These are phyloP conservation scores for Cyberlindnera galapagoensis DNA, from an alignment of 805 yeast species.

Conservation along the genomic window DNA sequence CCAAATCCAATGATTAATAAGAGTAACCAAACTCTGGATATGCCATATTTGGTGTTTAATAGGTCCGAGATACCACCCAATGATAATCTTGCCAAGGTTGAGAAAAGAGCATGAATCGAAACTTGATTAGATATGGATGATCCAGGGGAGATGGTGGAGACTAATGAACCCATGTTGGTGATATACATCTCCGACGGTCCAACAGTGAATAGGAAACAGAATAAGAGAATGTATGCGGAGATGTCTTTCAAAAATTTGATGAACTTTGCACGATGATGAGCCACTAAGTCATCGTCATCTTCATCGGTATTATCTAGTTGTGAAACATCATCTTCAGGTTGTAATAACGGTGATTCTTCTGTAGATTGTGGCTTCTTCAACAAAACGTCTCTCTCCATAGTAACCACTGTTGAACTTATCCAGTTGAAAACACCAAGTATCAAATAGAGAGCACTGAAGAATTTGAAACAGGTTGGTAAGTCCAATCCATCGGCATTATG, in stretches of 20 bases:
- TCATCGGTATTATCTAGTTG: slow-evolving; percentile 13
- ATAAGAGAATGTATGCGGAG: slow-evolving; percentile 56
- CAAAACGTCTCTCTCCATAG: slow-evolving; percentile 33
- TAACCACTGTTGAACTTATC: slow-evolving; percentile 57
- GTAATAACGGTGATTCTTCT: slow-evolving; percentile 30
- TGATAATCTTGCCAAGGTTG: slow-evolving; percentile 62
- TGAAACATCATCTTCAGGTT: slow-evolving; percentile 20
- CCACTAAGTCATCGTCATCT: slow-evolving; percentile 24
- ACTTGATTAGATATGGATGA: slow-evolving; percentile 41
- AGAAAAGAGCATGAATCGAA: slow-evolving; percentile 54
- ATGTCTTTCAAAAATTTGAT: slow-evolving; percentile 33
- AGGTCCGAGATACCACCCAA: slow-evolving; percentile 68
- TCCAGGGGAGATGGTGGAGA: slow-evolving; percentile 23
- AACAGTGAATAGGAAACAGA: slow-evolving; percentile 56
- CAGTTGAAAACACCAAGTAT: slow-evolving; percentile 54
- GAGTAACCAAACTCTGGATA: slow-evolving; percentile 28
- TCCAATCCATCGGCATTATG: slow-evolving; percentile 30
- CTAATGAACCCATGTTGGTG: slow-evolving; percentile 73
- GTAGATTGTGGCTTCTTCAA: slow-evolving; percentile 19
- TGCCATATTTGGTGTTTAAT: slow-evolving; percentile 26
- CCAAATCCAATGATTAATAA: slow-evolving; percentile 29
- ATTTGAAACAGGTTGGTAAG: slow-evolving; percentile 44
- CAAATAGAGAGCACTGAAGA: slow-evolving; percentile 47
- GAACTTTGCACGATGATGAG: slow-evolving; percentile 16
- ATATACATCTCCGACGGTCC: slow-evolving; percentile 87